These are phyloP conservation scores for Mucor circinelloides DNA, from an alignment of 371 early-diverging fungal species.

Conservation along the genomic window DNA sequence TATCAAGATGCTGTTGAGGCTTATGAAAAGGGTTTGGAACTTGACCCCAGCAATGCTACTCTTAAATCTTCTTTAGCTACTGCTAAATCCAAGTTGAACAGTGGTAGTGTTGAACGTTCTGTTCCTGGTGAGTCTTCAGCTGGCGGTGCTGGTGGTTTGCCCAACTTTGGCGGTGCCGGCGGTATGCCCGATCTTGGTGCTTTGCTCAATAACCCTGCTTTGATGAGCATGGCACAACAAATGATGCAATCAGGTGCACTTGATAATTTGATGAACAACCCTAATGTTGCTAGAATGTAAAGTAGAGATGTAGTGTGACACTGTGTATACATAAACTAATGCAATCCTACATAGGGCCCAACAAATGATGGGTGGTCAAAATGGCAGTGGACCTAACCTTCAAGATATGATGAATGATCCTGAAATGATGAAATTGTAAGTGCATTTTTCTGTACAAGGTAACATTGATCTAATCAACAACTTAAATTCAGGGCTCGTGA, in stretches of 20 bases:
- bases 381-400: constrained; percentile 60
- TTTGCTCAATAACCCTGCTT: constrained; percentile 87
- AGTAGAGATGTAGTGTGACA: constrained; percentile 11
- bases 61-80: constrained; percentile 67
- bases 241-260: constrained; percentile 94
- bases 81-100: constrained; percentile 52
- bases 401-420: constrained; percentile 81
- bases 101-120: constrained; percentile 33
- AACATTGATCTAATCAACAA: background rate
- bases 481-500: constrained; percentile 63
- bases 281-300: constrained; percentile 81
- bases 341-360: constrained; percentile 58
- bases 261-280: constrained; percentile 86
- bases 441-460: background rate
- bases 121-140: constrained; percentile 24
- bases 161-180: constrained; percentile 56
- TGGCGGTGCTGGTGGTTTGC: constrained; percentile 24
- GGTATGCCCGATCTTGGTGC: constrained; percentile 64
- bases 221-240: constrained; percentile 93
- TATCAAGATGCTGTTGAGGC: constrained; percentile 87
- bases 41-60: constrained; percentile 87
- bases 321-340: background rate
- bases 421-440: constrained; percentile 74
- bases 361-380: constrained; percentile 68
- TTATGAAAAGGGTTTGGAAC: constrained; percentile 87